Percentiles rank a stretch among this genome's conserved stretches.
Evolutionary conservation across 2,329 filamentous ascomycete genomes (phyloP).

Genomic region (Trichoderma guizhouense): DNA sequence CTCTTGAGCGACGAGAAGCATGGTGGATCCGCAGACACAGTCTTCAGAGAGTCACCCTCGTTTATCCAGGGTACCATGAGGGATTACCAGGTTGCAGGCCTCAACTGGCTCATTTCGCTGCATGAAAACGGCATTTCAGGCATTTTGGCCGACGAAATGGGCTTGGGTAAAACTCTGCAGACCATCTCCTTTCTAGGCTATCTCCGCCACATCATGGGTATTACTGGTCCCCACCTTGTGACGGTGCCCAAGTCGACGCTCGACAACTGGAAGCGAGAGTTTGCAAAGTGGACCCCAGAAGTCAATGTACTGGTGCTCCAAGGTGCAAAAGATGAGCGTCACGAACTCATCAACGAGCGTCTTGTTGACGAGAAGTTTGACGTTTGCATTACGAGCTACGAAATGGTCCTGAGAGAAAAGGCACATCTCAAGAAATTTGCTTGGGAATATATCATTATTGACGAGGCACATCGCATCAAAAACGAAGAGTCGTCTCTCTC

Average conservation of each 20-base stretch:
- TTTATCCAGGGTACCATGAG: conserved; percentile 88
- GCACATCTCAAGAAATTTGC: conserved; percentile 93
- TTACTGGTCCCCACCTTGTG: conserved; percentile 85
- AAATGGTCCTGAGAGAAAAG: conserved; percentile 97
- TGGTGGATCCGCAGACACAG: conserved; percentile 78
- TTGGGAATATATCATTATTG: conserved; percentile 99
- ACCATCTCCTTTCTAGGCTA: conserved; percentile 97
- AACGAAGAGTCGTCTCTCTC: conserved; percentile 97
- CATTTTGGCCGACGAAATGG: conserved; percentile 98
- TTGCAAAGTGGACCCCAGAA: conserved; percentile 89
- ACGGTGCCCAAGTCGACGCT: conserved; percentile 95
- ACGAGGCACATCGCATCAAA: conserved; percentile 96
- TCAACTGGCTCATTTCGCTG: conserved; percentile 97
- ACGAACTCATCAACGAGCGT: conserved; percentile 81
- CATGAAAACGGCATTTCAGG: conserved; percentile 99
- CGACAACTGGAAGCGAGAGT: conserved; percentile 98
- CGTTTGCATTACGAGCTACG: conserved; percentile 96
- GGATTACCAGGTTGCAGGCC: conserved; percentile 91
- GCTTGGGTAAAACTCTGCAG: conserved; percentile 93
- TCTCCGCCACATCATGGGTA: conserved; percentile 83
- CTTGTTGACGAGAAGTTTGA: conserved; percentile 95
- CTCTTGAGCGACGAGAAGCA: conserved; percentile 80
- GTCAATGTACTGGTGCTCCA: conserved; percentile 92
- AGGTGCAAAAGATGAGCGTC: conserved; percentile 90
- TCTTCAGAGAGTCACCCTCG: conserved; percentile 91